Evolutionary conservation across 116 monocot species (phyloP).

Genomic region (Dioscorea cayenensis): DNA sequence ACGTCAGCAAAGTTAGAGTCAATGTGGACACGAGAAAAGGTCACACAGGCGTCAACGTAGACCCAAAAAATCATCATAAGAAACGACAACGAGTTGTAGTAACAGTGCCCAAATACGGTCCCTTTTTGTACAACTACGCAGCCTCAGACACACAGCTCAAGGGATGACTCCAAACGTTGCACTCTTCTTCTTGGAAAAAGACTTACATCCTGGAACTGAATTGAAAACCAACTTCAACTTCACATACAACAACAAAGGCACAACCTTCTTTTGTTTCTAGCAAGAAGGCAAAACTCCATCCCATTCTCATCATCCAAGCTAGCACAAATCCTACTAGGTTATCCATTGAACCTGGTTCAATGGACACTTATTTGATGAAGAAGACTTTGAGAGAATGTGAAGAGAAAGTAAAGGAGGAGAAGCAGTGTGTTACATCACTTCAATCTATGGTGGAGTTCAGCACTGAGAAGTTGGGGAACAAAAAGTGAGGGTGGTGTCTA

Average conservation of each 20-base stretch:
- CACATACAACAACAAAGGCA: neutral
- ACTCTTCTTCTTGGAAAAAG: constrained; percentile 37
- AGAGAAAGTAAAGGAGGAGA: constrained; percentile 24
- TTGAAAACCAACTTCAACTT: constrained; percentile 22
- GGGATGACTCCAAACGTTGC: constrained; percentile 28
- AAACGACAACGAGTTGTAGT: neutral
- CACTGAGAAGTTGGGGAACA: constrained; percentile 24
- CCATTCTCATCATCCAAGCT: constrained; percentile 54
- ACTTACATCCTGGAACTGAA: constrained; percentile 20
- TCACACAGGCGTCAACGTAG: neutral
- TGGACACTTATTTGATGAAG: constrained; percentile 22
- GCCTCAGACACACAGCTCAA: constrained; percentile 34
- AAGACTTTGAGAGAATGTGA: constrained; percentile 35
- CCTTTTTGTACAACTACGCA: constrained; percentile 23
- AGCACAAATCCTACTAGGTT: constrained; percentile 22
- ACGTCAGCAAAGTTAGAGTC: constrained; percentile 29
- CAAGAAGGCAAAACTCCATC: constrained; percentile 17
- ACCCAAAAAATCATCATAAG: neutral
- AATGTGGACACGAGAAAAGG: neutral
- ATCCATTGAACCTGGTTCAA: constrained; percentile 24
- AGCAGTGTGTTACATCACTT: constrained; percentile 51
- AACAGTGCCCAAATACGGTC: neutral
- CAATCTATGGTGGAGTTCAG: constrained; percentile 80
- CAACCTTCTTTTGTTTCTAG: constrained; percentile 20
- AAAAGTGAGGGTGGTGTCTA: constrained; percentile 20